Conservation (phyloP, 768 basidiomycete genomes). For the Tephrocybe rancida region DNA sequence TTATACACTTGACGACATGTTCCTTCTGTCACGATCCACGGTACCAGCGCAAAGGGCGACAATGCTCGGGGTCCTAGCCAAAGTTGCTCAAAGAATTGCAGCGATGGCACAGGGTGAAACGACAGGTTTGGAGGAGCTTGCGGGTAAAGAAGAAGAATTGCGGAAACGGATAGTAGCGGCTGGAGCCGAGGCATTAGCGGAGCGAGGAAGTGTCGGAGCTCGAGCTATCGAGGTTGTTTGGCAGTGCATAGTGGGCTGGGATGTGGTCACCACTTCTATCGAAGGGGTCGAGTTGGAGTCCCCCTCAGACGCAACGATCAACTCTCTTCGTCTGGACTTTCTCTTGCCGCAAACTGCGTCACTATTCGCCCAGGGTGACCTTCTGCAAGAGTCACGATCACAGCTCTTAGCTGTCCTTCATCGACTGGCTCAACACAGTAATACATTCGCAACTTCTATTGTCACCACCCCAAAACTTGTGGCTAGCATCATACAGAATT, state of each 20-base stretch:
- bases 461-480: slow-evolving; percentile 55
- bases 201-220: slow-evolving; percentile 67
- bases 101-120: slow-evolving; percentile 35
- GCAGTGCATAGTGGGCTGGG: slow-evolving; percentile 75
- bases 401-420: slow-evolving; percentile 63
- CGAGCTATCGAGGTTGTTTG: slow-evolving; percentile 74
- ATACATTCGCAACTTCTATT: slow-evolving; percentile 52
- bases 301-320: slow-evolving; percentile 28
- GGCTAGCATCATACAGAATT: slow-evolving; percentile 50
- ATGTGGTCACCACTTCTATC: slow-evolving; percentile 35
- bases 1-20: slow-evolving; percentile 86
- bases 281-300: slow-evolving; percentile 52
- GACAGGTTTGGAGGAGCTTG: slow-evolving; percentile 35
- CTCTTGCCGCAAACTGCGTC: slow-evolving; percentile 52
- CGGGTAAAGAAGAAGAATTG: slow-evolving; percentile 45
- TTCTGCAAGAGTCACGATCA: slow-evolving; percentile 48
- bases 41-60: slow-evolving; percentile 82
- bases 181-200: slow-evolving; percentile 65
- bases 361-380: slow-evolving; percentile 39
- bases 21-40: slow-evolving; percentile 77
- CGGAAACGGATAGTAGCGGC: slow-evolving; percentile 67
- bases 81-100: slow-evolving; percentile 47
- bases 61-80: slow-evolving; percentile 75
- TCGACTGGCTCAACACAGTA: slow-evolving; percentile 63
- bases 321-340: slow-evolving; percentile 36